Conservation (phyloP, 768 basidiomycete species). For the Suillus fuscotomentosus region DNA sequence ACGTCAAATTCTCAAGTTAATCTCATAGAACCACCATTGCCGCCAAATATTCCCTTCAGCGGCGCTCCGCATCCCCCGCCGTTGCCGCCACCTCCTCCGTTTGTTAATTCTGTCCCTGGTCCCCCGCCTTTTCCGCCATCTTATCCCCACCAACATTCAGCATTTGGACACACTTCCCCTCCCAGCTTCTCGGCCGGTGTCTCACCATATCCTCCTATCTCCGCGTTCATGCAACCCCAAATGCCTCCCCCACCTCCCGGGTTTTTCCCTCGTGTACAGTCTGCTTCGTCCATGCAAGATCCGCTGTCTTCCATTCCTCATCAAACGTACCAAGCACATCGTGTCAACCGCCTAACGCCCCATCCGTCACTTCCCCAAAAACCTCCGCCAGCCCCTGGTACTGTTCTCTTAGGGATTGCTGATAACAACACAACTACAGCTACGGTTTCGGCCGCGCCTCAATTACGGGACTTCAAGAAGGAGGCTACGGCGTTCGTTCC, state of each 20-base stretch:
- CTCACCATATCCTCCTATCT: slow-evolving; percentile 23
- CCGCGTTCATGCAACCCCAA: slow-evolving; percentile 25
- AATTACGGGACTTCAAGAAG: slow-evolving; percentile 91
- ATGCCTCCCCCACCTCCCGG: slow-evolving; percentile 55
- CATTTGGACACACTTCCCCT: slow-evolving; percentile 10
- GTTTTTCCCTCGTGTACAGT: slow-evolving; percentile 59
- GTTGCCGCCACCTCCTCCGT: slow-evolving; percentile 20
- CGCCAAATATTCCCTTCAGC: not conserved
- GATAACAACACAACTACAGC: slow-evolving; percentile 50
- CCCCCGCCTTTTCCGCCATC: slow-evolving; percentile 18
- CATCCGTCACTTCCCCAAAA: slow-evolving; percentile 47
- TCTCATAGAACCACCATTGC: slow-evolving; percentile 12
- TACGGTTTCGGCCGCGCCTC: slow-evolving; percentile 79
- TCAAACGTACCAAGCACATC: slow-evolving; percentile 75
- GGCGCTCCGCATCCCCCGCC: slow-evolving; percentile 17
- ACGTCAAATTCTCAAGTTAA: slow-evolving; percentile 2
- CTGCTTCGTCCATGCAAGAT: slow-evolving; percentile 61
- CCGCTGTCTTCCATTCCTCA: slow-evolving; percentile 75
- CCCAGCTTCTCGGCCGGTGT: slow-evolving; percentile 19
- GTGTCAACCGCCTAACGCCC: slow-evolving; percentile 38
- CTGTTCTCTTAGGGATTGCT: slow-evolving; percentile 26
- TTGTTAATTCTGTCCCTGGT: slow-evolving; percentile 5
- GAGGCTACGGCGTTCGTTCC: slow-evolving; percentile 95
- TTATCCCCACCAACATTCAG: slow-evolving; percentile 19
- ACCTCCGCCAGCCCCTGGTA: slow-evolving; percentile 35